Evolutionary conservation across 1,139 yeast species (phyloP), one percentile per base, ranked within the genome.

Genomic region (Kodamaea plutei): DNA sequence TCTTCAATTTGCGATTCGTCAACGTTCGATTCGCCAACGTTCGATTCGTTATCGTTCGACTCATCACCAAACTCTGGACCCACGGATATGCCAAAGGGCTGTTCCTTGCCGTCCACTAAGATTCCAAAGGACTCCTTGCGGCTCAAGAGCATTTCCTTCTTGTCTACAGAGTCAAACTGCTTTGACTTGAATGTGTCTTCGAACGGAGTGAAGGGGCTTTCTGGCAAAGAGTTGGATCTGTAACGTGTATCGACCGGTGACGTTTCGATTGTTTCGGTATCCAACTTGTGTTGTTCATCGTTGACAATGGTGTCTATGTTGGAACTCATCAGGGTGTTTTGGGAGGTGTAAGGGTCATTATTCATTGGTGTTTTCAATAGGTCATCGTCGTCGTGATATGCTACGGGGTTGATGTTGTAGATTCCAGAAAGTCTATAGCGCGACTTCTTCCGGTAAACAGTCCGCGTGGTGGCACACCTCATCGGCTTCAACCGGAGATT

Each of bases 401-500:
- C 58, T 27, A 64, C 41, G 3, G 70, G 71, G 35, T 64, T 65
- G 23, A 64, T 43, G 21, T 57, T 64, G 41, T 64, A 68, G 1
- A 66, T 55, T 9, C 55, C 57, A 6, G 71, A 61, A 8, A 68
- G 48, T 31, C 69, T 50, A 40, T 67, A 65, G 23, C 56, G 52
- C 13, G 72, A 64, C 44, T 65, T 66, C 50, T 64, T 64, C 47
- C 64, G 66, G 38, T 56, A 52, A 2, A 65, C 54, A 30, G 52
- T 58, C 17, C 55, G 46, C 16, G 34, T 37, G 23, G 38, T 24
- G 8, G 58, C 43, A 40, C 73, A 65, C 33, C 61, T 47, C 18
- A 68, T 58, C 9, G 74, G 74, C 41, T 66, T 67, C 25, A 68
- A 44, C 34, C 51, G 50, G 35, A 68, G 49, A 37, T 63, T 58